Conservation (phyloP, 108 stramenopile species). For the Discostella pseudostelligera region DNA sequence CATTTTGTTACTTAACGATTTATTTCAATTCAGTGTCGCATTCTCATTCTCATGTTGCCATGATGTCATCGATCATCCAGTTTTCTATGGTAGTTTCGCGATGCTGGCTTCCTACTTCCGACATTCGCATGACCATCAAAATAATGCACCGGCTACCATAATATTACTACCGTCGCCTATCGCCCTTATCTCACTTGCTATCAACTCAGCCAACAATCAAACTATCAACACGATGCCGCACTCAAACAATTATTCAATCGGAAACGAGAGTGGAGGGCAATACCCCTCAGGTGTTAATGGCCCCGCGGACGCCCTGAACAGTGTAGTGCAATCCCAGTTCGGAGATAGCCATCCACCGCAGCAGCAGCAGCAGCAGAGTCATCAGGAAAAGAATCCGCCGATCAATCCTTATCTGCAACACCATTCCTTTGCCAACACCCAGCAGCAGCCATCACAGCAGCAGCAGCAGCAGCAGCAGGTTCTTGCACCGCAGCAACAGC, state of each 20-base stretch:
- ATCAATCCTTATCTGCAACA: not conserved
- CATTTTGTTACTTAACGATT: too few species aligned
- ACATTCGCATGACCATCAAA: too few species aligned
- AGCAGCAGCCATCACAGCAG: constrained; percentile 3
- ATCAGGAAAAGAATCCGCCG: constrained; percentile 4
- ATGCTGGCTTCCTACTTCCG: too few species aligned
- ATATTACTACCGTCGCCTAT: too few species aligned
- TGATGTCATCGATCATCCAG: too few species aligned
- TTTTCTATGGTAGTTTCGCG: too few species aligned
- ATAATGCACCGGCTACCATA: too few species aligned
- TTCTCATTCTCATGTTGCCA: too few species aligned
- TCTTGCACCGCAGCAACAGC: constrained; percentile 22
- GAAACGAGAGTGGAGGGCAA: not conserved
- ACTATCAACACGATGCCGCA: not conserved
- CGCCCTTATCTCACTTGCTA: too few species aligned
- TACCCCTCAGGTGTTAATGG: not conserved
- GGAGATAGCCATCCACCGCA: not conserved
- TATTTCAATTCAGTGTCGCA: too few species aligned
- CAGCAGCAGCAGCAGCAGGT: not conserved
- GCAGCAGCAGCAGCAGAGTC: constrained; percentile 17
- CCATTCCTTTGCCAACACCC: not conserved
- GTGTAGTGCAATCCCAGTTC: not conserved
- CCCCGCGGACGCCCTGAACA: not conserved
- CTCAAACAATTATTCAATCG: not conserved
- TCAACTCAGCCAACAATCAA: too few species aligned